Base-by-base conservation (phyloP, 148 eudicot genomes). In the Rhododendron ferrugineum region DNA sequence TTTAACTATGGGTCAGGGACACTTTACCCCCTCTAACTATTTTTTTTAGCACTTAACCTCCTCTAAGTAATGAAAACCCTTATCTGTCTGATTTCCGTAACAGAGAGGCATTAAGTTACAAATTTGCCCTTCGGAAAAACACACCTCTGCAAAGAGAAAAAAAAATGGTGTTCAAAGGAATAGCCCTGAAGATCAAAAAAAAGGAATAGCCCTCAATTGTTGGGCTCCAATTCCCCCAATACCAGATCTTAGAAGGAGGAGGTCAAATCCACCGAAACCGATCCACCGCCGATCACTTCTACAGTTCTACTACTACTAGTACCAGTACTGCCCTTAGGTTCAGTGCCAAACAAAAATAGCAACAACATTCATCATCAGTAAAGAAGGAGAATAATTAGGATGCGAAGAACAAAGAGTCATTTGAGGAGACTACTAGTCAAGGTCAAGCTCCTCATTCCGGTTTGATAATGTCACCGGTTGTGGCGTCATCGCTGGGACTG, bases 161-260 rank as follows among this genome's bases (percentile, higher is more conserved):
- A n/a, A 60, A 58, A 85, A 95, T 97, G 99, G 98, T 95, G 90
- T 95, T 97, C 86, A 97, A 95, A 86, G 98, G 98, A 76, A 88
- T 2, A 92, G 94, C 81, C 98, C 96, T 0, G 96, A 94, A 42
- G 95, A 85, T 94, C 98, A 4, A 37, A 37, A 37, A 36, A 36
- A 32, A 32, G 1, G 82, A 92, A 86, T 87, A 91, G 95, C 85
- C 96, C 98, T 60, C 90, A 95, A 90, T 93, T 94, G 26, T 75
- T 86, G 82, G 95, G 94, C 11, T n/a, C 97, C 54, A 90, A 86
- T 81, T 94, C 96, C 2, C 94, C 95, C 34, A 91, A 37, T 28
- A 91, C 58, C 89, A 92, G 94, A 93, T 94, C 95, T 75, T 93
- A 64, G 13, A 64, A 94, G 40, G 93, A 93, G 87, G 94, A 93